These are phyloP conservation scores for Mycena leptocephala DNA, from an alignment of 768 basidiomycete genomes.

Conservation along the genomic window DNA sequence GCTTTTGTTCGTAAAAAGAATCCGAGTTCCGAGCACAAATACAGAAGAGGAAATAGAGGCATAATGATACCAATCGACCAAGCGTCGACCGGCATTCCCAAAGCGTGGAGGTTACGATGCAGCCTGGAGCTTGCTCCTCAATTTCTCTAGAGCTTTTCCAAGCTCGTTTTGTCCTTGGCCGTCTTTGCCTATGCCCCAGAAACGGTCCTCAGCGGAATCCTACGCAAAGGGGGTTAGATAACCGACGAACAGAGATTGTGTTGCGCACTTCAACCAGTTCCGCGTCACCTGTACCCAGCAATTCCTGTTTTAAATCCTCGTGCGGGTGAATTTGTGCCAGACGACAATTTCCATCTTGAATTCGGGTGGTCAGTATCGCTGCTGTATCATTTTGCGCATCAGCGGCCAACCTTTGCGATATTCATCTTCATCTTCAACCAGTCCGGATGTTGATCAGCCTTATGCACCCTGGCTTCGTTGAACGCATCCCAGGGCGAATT, in stretches of 20 bases:
- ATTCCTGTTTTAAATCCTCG: neutral
- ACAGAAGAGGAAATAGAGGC: no score
- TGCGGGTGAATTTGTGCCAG: slow-evolving; percentile 2
- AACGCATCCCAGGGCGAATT: neutral
- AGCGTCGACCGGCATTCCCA: no score
- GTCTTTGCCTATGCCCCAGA: slow-evolving; percentile 1
- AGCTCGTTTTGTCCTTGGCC: neutral
- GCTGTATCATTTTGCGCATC: neutral
- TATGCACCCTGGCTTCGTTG: neutral
- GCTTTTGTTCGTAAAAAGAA: no score
- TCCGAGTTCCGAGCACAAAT: no score
- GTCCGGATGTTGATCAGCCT: neutral
- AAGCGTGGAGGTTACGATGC: no score
- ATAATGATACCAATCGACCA: no score
- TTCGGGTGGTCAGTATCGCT: neutral
- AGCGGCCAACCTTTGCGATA: slow-evolving; percentile 6
- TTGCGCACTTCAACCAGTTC: neutral
- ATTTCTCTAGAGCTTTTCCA: neutral
- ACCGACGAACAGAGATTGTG: no score
- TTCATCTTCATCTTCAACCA: slow-evolving; percentile 11
- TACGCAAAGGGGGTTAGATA: no score
- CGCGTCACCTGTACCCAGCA: neutral
- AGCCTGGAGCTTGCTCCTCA: neutral
- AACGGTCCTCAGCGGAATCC: neutral
- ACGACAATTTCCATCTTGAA: neutral